A percentile compares a stretch with the other conserved stretches of the same genome.
phyloP scores from a whole-genome alignment of 768 basidiomycete species.

The Boletus barrowsii region DNA sequence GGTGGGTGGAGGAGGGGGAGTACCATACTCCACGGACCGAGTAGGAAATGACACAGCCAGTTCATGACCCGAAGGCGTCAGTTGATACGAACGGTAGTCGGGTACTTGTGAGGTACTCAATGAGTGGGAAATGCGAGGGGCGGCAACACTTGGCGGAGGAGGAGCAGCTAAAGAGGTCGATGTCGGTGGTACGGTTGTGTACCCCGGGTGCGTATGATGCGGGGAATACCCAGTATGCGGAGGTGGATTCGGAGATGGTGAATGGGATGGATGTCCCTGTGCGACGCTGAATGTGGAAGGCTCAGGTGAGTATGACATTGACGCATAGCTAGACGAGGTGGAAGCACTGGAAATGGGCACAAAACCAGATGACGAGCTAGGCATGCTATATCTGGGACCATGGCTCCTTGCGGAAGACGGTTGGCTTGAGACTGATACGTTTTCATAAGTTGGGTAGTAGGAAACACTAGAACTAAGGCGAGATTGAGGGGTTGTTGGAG shows the following conservation, averaged over 20 bases:
- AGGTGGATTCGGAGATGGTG: constrained; percentile 20
- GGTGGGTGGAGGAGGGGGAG: constrained; percentile 20
- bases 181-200: constrained; percentile 9
- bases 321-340: constrained; percentile 36
- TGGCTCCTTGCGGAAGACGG: constrained; percentile 38
- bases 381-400: constrained; percentile 66
- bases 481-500: constrained; percentile 37
- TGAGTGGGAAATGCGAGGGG: constrained; percentile 28
- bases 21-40: constrained; percentile 24
- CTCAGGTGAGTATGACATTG: constrained; percentile 35
- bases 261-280: constrained; percentile 41
- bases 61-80: constrained; percentile 16
- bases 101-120: constrained; percentile 26
- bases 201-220: constrained; percentile 14
- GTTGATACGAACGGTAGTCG: constrained; percentile 25
- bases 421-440: constrained; percentile 26
- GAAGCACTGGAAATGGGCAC: constrained; percentile 45
- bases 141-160: constrained; percentile 5
- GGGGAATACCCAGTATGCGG: constrained; percentile 18
- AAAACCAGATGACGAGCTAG: constrained; percentile 67
- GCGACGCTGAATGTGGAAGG: constrained; percentile 31
- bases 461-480: constrained; percentile 32
- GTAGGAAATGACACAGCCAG: constrained; percentile 23
- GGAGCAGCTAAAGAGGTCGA: constrained; percentile 3
- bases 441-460: constrained; percentile 49